Conservation (phyloP, 2,329 filamentous ascomycete genomes). For the Beauveria medogensis region DNA sequence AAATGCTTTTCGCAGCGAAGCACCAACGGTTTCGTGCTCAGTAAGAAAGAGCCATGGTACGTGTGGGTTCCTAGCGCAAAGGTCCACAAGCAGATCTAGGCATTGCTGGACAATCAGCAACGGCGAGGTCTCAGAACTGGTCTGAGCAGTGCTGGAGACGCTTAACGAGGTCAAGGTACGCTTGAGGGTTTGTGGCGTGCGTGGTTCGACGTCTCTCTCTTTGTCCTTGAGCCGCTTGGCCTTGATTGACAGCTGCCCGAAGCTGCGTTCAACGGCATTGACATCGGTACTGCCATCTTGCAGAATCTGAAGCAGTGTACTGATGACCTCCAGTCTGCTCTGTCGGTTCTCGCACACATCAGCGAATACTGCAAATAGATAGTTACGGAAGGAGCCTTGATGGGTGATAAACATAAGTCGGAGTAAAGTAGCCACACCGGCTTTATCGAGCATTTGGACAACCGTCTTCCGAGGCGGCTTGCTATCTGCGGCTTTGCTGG, state of each 20-base stretch:
- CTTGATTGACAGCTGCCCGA: conserved; percentile 83
- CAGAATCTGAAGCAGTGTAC: conserved; percentile 82
- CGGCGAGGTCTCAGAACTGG: conserved; percentile 83
- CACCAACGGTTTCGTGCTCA: conserved; percentile 73
- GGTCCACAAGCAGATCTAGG: conserved; percentile 72
- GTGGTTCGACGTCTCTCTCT: conserved; percentile 49
- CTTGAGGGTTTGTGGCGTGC: conserved; percentile 76
- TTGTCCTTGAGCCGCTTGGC: conserved; percentile 72
- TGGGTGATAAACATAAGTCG: conserved; percentile 98
- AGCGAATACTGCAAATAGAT: conserved; percentile 78
- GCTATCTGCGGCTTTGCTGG: conserved; percentile 39
- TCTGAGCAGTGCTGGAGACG: conserved; percentile 35
- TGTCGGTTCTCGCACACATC: conserved; percentile 96
- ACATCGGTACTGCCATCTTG: conserved; percentile 94
- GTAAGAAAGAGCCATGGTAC: conserved; percentile 88
- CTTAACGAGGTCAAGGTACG: conserved; percentile 58
- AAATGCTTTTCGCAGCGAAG: conserved; percentile 65
- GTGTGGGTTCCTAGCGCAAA: conserved; percentile 78
- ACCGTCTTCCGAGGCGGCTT: conserved; percentile 72
- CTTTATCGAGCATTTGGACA: conserved; percentile 94
- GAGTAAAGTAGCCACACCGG: conserved; percentile 88
- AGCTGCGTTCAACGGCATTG: conserved; percentile 89
- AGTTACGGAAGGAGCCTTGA: conserved; percentile 74
- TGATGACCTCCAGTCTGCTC: conserved; percentile 88
- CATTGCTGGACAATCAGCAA: conserved; percentile 95